Evolutionary conservation across 2,329 filamentous ascomycete genomes (phyloP), one percentile per base, ranked within the genome.

Genomic region (Trichoderma simmonsii): DNA sequence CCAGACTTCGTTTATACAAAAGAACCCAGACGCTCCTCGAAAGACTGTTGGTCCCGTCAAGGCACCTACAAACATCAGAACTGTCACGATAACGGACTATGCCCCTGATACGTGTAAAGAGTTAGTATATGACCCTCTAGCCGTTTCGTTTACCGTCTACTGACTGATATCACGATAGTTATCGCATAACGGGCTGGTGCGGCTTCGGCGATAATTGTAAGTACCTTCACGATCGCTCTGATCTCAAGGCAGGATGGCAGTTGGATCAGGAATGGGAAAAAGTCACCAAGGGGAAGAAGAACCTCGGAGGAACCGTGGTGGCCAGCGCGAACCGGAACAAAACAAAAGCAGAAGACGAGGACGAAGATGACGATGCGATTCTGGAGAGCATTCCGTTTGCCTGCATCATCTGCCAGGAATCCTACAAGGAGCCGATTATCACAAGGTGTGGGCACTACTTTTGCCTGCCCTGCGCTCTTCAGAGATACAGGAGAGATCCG

Each of bases 381-480:
- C 83, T 97, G 65, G 91, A 95, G 79, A 92, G 91, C 77, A 97
- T 97, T 26, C 95, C 95, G 0, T 97, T 97, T 79, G 93, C 90
- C 1, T 98, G 95, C 81, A 89, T 97, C 74, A 93, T 97, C 73
- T 98, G 95, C 85, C 90, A 91, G 77, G 88, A 90, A 48, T 82
- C 90, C 1, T 98, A 97, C 82, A 92, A 90, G 77, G 87, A 89
- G 71, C 95, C 96, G 0, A 88, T 98, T 14, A 85, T 95, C 28
- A 98, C 96, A 14, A 92, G 94, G 75, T 99, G 96, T 76, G 93
- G 94, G 0, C 96, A 99, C 81, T 98, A 98, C 81, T 98, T 98
- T 79, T 99, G 96, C 80, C 93, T 98, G 81, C 86, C 88, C 1
- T 99, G 96, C 81, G 96, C 96, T 30, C 84, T 98, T 76, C 90